Evolutionary conservation across 2,329 filamentous ascomycete genomes (phyloP), one percentile per base, ranked within the genome.

Genomic region (Cercospora sesami): DNA sequence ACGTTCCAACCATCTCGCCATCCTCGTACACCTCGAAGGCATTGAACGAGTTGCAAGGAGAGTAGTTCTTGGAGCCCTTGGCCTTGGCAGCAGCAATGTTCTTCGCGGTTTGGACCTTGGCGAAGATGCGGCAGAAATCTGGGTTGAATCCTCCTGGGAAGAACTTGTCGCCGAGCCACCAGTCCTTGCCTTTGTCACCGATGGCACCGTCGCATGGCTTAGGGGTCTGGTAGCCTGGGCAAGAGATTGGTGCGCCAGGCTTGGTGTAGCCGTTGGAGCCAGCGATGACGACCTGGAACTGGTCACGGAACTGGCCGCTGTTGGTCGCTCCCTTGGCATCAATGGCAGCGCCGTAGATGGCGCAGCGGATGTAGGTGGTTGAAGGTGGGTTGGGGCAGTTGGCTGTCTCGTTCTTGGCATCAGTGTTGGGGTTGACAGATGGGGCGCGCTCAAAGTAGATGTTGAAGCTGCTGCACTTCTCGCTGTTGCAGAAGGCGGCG

Each of bases 341-440:
- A 65, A 80, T 76, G 58, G 67, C 71, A 64, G 77, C 77, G 42
- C 78, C 78, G 77, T 77, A 80, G 33, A 80, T 75, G 7, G 78
- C 77, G 74, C 79, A 80, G 73, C 79, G 79, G 76, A 77, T 79
- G 74, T 77, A 78, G 67, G 79, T 79, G 64, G 79, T 77, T 14
- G 77, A 77, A 10, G 75, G 65, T 39, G 78, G 78, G 71, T 79
- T 78, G 12, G 78, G 76, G 75, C 79, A 81, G 67, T 72, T 70
- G 51, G 72, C 73, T 60, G 68, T 71, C 61, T 73, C 71, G 70
- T 72, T 76, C 65, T 63, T 72, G n/a, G 61, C 26, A 63, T 63
- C 61, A 1, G n/a, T 55, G 63, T 71, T 72, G 61, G 78, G 78
- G 65, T 75, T 76, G 59, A 78, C 67, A 30, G 73, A 73, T 36